A percentile compares a stretch with the other conserved stretches of the same genome.
These are phyloP conservation scores for Citrus reticulata DNA, from an alignment of 345 rosid species.

Conservation along the genomic window DNA sequence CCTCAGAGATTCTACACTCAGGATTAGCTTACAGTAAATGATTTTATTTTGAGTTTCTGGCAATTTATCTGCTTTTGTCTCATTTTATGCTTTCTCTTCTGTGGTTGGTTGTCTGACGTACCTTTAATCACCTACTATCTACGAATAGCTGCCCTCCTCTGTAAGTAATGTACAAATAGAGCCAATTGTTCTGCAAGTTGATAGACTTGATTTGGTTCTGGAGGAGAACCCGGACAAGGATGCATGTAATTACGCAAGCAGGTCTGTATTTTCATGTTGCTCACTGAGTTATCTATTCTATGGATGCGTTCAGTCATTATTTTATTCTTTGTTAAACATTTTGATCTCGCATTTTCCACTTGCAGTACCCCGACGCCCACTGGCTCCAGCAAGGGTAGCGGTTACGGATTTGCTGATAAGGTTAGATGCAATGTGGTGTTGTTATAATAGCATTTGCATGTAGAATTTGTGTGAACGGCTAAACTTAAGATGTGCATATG, in stretches of 20 bases:
- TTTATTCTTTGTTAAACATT: neutral
- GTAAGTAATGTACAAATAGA: constrained; percentile 89
- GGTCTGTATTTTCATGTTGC: constrained; percentile 35
- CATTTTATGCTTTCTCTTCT: neutral
- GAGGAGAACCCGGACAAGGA: constrained; percentile 82
- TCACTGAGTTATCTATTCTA: neutral
- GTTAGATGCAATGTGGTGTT: constrained; percentile 36
- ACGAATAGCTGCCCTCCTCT: constrained; percentile 71
- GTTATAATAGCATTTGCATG: neutral
- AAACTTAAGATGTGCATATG: neutral
- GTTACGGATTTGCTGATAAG: constrained; percentile 99
- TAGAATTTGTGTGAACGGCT: neutral
- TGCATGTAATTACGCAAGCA: constrained; percentile 51
- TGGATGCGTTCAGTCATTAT: neutral
- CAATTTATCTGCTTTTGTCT: neutral
- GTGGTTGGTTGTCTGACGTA: neutral
- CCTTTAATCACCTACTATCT: neutral
- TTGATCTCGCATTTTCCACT: constrained; percentile 1
- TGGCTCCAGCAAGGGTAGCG: constrained; percentile 65
- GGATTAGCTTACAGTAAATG: neutral
- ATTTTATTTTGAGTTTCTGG: neutral
- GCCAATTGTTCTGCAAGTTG: constrained; percentile 85
- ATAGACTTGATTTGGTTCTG: constrained; percentile 91
- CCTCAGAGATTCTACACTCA: neutral
- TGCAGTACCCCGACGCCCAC: constrained; percentile 62